Evolutionary conservation across 495 filamentous ascomycete species (phyloP), one percentile per base, ranked within the genome.

Genomic region (Penicillium manginii): DNA sequence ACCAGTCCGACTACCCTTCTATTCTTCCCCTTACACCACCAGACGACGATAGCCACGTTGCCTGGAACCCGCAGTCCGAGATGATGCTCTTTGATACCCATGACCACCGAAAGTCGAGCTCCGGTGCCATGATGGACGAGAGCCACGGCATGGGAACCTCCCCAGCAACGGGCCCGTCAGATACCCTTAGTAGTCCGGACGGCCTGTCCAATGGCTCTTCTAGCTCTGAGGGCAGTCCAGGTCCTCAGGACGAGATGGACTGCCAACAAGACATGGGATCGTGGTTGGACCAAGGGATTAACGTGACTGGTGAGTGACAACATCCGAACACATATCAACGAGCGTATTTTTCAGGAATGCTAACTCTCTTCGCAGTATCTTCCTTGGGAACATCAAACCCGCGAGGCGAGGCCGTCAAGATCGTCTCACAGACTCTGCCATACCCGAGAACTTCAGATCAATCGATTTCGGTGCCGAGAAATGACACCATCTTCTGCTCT

Each of bases 371-470:
- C 21, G 17, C 23, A 76, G 74, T 75, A 2, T 76, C 76, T 18
- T 74, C 75, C 29, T 64, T 78, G 14, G 70, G 63, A 12, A 60
- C 65, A 5, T 70, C 72, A 17, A 73, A 75, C 52, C 64, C 63
- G 14, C 71, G 69, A 42, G 69, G 71, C 37, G 74, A 79, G 49
- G 75, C 81, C 11, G 75, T 87, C 42, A 81, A 81, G 42, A 73
- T 87, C 11, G 80, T 88, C 23, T 86, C 84, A 4, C 85, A 88
- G 61, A 83, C 84, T 17, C 81, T 87, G 35, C 85, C 85, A 7
- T 86, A 81, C 57, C 85, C 85, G 3, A 77, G 74, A n/a, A 73
- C 78, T 14, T 75, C 79, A 12, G 81, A 84, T 51, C 69, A 76
- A 51, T 57, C 71, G 15, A 66, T 71, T 9, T 64, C 72, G 9